These are phyloP conservation scores for Fusarium staphyleae DNA, from an alignment of 2,329 filamentous ascomycete genomes.

Conservation along the genomic window DNA sequence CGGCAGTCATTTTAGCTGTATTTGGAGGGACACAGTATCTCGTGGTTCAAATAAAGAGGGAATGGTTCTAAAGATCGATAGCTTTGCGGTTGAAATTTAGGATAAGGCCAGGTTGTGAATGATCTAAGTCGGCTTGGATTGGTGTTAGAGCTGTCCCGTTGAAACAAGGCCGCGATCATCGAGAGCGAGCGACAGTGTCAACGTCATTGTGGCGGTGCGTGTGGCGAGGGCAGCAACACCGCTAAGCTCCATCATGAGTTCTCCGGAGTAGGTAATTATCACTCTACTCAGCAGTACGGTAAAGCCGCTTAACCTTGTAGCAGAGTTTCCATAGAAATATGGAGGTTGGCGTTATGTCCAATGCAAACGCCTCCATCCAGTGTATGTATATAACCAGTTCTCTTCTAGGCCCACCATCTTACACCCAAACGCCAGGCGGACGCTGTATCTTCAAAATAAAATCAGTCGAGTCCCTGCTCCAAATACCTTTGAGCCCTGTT, in stretches of 20 bases:
- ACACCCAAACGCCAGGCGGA: not conserved
- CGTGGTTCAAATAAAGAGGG: not conserved
- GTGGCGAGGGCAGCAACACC: conserved; percentile 36
- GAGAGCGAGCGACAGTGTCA: conserved; percentile 35
- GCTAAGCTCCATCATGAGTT: not conserved
- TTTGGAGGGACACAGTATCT: not conserved
- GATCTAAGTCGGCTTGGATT: conserved; percentile 13
- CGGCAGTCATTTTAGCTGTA: conserved; percentile 45
- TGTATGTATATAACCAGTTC: not conserved
- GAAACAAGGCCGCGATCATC: conserved; percentile 21
- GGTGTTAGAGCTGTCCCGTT: not conserved
- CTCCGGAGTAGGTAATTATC: no score
- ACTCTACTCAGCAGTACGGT: no score
- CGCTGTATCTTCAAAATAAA: not conserved
- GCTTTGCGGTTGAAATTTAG: conserved; percentile 4
- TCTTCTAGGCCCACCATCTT: conserved; percentile 6
- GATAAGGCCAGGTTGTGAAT: conserved; percentile 20
- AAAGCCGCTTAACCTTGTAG: no score
- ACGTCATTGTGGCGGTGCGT: conserved; percentile 54
- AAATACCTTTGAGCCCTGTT: conserved; percentile 45
- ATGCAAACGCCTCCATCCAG: no score
- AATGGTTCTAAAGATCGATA: conserved; percentile 14
- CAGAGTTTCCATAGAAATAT: no score
- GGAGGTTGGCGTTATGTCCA: no score
- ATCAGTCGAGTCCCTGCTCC: conserved; percentile 32